A percentile compares a stretch with the other conserved stretches of the same genome.
These are phyloP conservation scores for Saccharomycopsis fermentans DNA, from an alignment of 805 yeast genomes.

Conservation along the genomic window DNA sequence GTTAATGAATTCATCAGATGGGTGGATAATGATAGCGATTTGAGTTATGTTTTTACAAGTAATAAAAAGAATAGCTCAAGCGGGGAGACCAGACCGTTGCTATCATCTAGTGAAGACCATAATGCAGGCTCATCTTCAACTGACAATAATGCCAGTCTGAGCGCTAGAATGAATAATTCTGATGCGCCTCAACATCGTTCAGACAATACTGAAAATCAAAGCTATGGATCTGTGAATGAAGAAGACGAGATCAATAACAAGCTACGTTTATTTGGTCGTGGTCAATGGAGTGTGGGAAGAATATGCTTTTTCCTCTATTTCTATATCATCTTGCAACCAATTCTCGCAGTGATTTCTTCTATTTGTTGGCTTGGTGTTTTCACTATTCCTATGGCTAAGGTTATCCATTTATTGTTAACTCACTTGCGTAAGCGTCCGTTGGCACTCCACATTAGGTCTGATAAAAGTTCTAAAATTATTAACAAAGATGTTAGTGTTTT, in stretches of 20 bases:
- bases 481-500: constrained; percentile 45
- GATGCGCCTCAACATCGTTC: background rate
- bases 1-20: constrained; percentile 78
- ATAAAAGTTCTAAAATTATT: constrained; percentile 28
- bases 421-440: constrained; percentile 87
- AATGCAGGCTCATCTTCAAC: constrained; percentile 8
- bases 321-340: constrained; percentile 62
- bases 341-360: constrained; percentile 42
- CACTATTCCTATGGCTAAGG: constrained; percentile 89
- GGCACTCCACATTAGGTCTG: constrained; percentile 67
- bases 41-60: constrained; percentile 58
- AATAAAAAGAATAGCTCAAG: background rate
- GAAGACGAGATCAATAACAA: constrained; percentile 22
- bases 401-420: constrained; percentile 51
- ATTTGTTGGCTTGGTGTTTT: constrained; percentile 77
- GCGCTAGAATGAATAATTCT: constrained; percentile 6
- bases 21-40: constrained; percentile 65
- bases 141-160: constrained; percentile 10
- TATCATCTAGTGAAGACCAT: background rate
- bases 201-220: background rate
- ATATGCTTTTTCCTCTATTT: constrained; percentile 63
- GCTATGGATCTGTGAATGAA: constrained; percentile 11
- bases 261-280: constrained; percentile 76
- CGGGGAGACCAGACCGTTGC: constrained; percentile 6
- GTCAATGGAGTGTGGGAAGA: constrained; percentile 81